Conservation (phyloP, 2,329 filamentous ascomycete species). For the Spiromastix sp. region DNA sequence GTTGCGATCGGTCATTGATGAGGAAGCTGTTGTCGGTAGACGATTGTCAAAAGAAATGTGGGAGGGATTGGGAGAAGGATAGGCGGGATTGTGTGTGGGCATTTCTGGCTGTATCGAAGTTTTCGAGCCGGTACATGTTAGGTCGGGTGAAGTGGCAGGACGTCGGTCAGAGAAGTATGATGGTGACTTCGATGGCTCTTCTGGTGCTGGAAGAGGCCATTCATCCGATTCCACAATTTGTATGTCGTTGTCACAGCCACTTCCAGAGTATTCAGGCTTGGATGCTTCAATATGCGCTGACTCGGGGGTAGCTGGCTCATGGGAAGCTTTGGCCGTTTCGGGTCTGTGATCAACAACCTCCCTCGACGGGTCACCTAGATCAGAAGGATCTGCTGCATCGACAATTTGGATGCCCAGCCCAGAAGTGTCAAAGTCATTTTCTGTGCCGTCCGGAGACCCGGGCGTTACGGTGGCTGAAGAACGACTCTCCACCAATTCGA, state of each 20-base stretch:
- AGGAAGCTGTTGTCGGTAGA: constrained; percentile 30
- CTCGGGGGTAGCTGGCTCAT: constrained; percentile 9
- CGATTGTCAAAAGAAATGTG: constrained; percentile 31
- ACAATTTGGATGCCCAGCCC: constrained; percentile 13
- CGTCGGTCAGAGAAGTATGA: constrained; percentile 29
- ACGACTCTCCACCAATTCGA: background rate
- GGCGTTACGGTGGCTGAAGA: constrained; percentile 3
- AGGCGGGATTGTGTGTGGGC: constrained; percentile 30
- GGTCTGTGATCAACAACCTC: constrained; percentile 5
- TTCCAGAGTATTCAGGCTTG: constrained; percentile 4
- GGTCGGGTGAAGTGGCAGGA: constrained; percentile 32
- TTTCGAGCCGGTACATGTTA: constrained; percentile 28
- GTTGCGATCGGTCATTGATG: constrained; percentile 31
- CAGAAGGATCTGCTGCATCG: constrained; percentile 6
- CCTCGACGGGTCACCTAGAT: constrained; percentile 3
- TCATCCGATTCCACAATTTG: constrained; percentile 23
- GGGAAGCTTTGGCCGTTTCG: constrained; percentile 3
- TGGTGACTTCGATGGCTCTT: constrained; percentile 13
- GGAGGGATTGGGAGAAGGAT: constrained; percentile 36
- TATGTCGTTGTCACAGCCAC: constrained; percentile 15
- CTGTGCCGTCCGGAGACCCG: background rate
- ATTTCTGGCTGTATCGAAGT: constrained; percentile 29
- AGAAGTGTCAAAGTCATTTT: constrained; percentile 2
- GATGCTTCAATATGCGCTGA: constrained; percentile 4
- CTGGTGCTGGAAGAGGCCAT: constrained; percentile 13